Evolutionary conservation across 495 filamentous ascomycete genomes (phyloP).

Genomic region (Clavariopsis aquatica): DNA sequence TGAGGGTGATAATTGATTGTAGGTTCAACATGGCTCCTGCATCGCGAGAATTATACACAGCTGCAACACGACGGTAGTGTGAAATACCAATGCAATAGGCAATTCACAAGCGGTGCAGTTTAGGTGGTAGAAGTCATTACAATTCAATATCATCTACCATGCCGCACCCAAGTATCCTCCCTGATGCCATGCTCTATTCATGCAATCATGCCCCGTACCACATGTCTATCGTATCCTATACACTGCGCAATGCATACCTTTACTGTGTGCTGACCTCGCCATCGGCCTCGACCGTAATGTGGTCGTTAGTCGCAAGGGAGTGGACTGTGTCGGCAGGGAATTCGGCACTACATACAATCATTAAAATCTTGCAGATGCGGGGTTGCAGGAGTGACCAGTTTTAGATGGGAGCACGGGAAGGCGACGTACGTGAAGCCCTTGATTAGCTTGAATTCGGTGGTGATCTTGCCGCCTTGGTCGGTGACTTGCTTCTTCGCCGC

Average conservation of each 20-base stretch:
- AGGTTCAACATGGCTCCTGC: too few relatives aligned
- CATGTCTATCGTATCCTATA: neutral
- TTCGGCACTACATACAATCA: slow-evolving; percentile 62
- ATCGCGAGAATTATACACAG: too few relatives aligned
- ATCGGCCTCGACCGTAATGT: slow-evolving; percentile 78
- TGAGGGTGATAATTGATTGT: slow-evolving; percentile 14
- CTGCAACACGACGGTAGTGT: too few relatives aligned
- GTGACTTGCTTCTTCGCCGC: slow-evolving; percentile 70
- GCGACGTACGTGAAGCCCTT: slow-evolving; percentile 82
- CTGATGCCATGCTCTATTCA: slow-evolving; percentile 21
- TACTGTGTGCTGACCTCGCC: slow-evolving; percentile 71
- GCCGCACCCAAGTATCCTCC: neutral
- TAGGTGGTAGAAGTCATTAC: neutral
- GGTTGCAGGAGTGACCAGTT: too few relatives aligned
- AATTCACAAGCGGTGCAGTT: neutral
- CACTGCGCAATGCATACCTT: slow-evolving; percentile 10
- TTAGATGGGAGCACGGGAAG: neutral
- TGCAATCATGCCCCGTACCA: neutral
- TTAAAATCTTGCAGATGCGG: too few relatives aligned
- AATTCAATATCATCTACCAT: neutral
- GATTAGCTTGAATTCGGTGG: slow-evolving; percentile 78
- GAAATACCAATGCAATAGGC: too few relatives aligned
- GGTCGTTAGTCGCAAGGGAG: slow-evolving; percentile 63
- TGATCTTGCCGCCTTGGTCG: slow-evolving; percentile 77
- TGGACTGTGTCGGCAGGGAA: slow-evolving; percentile 66